Evolutionary conservation across 768 basidiomycete species (phyloP), one percentile per base, ranked within the genome.

Genomic region (Imleria badia): DNA sequence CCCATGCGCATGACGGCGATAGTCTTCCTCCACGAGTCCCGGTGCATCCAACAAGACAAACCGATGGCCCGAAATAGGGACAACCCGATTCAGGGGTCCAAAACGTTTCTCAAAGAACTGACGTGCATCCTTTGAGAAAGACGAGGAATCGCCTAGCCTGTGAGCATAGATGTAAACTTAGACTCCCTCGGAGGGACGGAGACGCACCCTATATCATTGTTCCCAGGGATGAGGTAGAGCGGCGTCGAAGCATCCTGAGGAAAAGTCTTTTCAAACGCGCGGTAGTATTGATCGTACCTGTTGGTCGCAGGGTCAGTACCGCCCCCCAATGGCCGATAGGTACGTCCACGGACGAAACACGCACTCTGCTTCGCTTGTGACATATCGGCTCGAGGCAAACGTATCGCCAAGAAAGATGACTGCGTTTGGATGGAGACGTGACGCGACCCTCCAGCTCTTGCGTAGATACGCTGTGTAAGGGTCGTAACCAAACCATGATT

Each of bases 21-120:
- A 90, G 62, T 91, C 89, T 69, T 92, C 89, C 54, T 93, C 90
- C 13, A 91, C 84, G 22, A 94, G 76, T n/a, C 82, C 86, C 2
- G 91, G 86, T 4, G 89, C 83, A 62, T 94, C 83, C 19, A 94
- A 68, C 45, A 84, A 73, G n/a, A 92, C 66, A 45, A 94, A 78
- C 0, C 83, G 83, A 62, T 91, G 87, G 44, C 87, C 91, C 9
- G 81, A 80, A 56, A 92, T 73, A 5, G 75, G 66, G 51, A 89
- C 74, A 13, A 78, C 72, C 43, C 81, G 80, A 62, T 89, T 91
- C 40, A 86, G 74, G 14, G 82, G 79, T 0, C 91, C 92, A 57
- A 94, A 94, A 46, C 78, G 71, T 22, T 76, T 66, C 17, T 73
- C 66, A 62, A 86, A 94, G 51, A 83, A 77, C 19, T 72, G 74